Evolutionary conservation across 257 asterid genomes (phyloP).

Genomic region (Ilex asprella): DNA sequence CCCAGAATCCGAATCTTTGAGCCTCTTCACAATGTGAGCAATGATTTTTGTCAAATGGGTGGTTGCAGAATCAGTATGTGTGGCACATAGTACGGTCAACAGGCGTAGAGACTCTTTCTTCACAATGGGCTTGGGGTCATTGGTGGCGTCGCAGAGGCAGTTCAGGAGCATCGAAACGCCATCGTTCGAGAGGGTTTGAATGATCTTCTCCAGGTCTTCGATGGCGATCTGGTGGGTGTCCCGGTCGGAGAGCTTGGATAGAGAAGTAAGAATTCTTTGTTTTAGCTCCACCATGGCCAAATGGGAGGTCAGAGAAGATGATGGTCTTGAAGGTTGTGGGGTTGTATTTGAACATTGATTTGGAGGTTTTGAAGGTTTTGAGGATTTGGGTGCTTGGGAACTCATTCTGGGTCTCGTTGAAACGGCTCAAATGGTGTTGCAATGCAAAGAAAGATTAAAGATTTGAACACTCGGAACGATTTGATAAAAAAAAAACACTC

Average conservation of each 20-base stretch:
- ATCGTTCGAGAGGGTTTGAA: constrained; percentile 67
- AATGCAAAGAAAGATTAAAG: no score
- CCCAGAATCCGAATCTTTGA: constrained; percentile 90
- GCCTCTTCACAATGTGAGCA: constrained; percentile 65
- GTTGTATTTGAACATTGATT: constrained; percentile 61
- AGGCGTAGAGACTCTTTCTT: constrained; percentile 84
- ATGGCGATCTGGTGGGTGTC: constrained; percentile 99
- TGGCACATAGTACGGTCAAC: constrained; percentile 54
- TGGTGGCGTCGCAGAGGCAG: constrained; percentile 85
- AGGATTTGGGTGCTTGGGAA: constrained; percentile 29
- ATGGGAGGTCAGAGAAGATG: constrained; percentile 70
- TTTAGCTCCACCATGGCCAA: constrained; percentile 89
- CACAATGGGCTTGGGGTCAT: constrained; percentile 77
- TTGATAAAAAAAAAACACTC: no score
- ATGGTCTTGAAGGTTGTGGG: constrained; percentile 29
- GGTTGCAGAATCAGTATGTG: constrained; percentile 59
- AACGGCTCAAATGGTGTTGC: no score
- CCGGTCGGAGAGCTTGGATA: constrained; percentile 90
- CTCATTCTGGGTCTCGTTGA: not conserved
- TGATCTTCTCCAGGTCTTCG: constrained; percentile 81
- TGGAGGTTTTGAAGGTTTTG: constrained; percentile 45
- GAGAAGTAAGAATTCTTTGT: constrained; percentile 79
- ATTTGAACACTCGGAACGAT: no score
- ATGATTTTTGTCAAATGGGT: constrained; percentile 84
- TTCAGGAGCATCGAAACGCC: constrained; percentile 88